Evolutionary conservation across 2,329 filamentous ascomycete genomes (phyloP).

Genomic region (Thelonectria discophora): DNA sequence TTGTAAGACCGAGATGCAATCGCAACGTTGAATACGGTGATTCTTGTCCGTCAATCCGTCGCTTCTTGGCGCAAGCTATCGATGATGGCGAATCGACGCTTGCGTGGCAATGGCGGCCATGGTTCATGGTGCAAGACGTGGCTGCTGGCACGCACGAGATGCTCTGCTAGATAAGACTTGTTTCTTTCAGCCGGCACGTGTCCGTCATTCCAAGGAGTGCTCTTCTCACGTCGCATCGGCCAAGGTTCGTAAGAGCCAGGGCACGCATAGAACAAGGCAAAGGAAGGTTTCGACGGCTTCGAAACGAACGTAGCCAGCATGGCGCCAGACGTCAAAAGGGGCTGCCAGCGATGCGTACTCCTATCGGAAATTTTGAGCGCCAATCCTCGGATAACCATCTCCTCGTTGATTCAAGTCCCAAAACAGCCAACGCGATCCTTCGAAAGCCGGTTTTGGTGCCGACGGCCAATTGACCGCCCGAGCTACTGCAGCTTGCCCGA

Average conservation of each 20-base stretch:
- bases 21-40: background rate
- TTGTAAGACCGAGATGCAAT: slow-evolving; percentile 5
- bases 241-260: background rate
- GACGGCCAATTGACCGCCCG: slow-evolving; percentile 7
- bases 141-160: slow-evolving; percentile 15
- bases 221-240: background rate
- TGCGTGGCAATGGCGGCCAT: slow-evolving; percentile 27
- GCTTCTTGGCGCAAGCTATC: slow-evolving; percentile 27
- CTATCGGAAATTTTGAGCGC: slow-evolving; percentile 36
- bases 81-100: slow-evolving; percentile 25
- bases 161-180: slow-evolving; percentile 11
- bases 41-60: slow-evolving; percentile 9
- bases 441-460: slow-evolving; percentile 15
- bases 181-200: background rate
- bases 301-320: slow-evolving; percentile 29
- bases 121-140: slow-evolving; percentile 16
- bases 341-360: slow-evolving; percentile 14
- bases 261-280: slow-evolving; percentile 8
- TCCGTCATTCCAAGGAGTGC: too few relatives aligned
- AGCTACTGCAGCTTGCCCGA: slow-evolving; percentile 17
- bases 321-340: slow-evolving; percentile 24
- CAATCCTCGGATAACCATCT: slow-evolving; percentile 32
- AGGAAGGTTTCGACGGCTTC: slow-evolving; percentile 27
- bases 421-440: background rate
- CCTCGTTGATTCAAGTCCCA: slow-evolving; percentile 10